These are phyloP conservation scores for Groenewaldozyma auringiensis DNA, from an alignment of 1,139 yeast species.

Conservation along the genomic window DNA sequence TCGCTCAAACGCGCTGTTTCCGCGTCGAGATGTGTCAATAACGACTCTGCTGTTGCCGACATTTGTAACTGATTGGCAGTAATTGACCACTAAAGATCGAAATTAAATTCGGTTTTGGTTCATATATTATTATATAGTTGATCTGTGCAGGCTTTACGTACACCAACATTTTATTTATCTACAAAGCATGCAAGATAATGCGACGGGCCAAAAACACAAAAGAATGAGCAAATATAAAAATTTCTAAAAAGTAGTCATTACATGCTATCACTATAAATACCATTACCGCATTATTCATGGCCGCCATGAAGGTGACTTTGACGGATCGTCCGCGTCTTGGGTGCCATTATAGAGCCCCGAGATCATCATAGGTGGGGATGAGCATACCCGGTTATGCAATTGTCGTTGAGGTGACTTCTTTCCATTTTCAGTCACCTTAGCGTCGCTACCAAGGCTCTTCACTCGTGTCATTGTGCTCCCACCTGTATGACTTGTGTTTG, in stretches of 20 bases:
- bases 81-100: no score
- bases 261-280: no score
- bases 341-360: background rate
- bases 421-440: constrained; percentile 1
- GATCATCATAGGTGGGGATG: background rate
- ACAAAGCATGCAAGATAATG: no score
- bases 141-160: no score
- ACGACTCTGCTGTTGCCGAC: background rate
- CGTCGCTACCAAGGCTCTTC: background rate
- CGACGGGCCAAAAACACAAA: no score
- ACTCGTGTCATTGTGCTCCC: background rate
- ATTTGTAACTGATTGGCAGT: no score
- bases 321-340: background rate
- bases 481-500: background rate
- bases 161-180: no score
- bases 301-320: background rate
- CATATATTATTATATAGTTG: no score
- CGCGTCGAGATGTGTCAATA: background rate
- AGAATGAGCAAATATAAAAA: no score
- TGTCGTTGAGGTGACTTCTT: background rate
- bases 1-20: background rate
- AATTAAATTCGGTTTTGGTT: no score
- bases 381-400: background rate
- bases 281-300: background rate
- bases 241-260: background rate